A percentile compares a stretch with the other conserved stretches of the same genome.
Conservation (phyloP, 2,329 filamentous ascomycete genomes). For the Trichoderma simmonsii region DNA sequence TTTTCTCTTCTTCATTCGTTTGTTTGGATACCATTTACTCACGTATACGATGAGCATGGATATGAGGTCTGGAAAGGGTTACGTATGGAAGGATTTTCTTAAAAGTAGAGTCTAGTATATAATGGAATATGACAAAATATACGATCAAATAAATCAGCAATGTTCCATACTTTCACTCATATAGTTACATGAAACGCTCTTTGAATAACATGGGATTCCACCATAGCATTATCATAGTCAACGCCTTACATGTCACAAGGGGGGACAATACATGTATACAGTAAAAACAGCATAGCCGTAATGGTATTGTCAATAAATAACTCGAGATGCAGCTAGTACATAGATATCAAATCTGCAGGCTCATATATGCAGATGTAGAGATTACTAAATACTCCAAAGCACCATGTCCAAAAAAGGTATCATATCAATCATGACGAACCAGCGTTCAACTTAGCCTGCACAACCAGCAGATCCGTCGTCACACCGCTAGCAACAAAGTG, state of each 20-base stretch:
- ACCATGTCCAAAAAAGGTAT: not conserved
- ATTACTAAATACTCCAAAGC: not conserved
- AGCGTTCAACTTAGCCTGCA: slow-evolving; percentile 30
- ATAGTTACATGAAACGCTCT: no score
- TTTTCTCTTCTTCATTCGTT: not conserved
- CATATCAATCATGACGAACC: slow-evolving; percentile 1
- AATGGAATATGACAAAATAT: not conserved
- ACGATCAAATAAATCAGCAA: not conserved
- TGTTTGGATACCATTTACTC: not conserved
- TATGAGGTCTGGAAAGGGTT: not conserved
- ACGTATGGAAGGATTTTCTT: not conserved
- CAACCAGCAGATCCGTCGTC: slow-evolving; percentile 27
- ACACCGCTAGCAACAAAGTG: slow-evolving; percentile 25
- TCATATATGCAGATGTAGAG: not conserved
- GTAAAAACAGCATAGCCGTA: not conserved
- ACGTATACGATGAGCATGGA: not conserved
- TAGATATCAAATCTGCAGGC: not conserved
- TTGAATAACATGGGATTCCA: not conserved
- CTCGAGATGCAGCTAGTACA: not conserved
- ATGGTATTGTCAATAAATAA: not conserved
- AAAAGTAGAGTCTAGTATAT: not conserved
- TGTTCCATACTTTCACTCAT: no score
- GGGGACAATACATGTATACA: no score
- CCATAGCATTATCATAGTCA: not conserved
- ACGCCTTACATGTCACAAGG: not conserved